Base-by-base conservation (phyloP, 2,329 filamentous ascomycete genomes). In the Pestalotiopsis sp. region DNA sequence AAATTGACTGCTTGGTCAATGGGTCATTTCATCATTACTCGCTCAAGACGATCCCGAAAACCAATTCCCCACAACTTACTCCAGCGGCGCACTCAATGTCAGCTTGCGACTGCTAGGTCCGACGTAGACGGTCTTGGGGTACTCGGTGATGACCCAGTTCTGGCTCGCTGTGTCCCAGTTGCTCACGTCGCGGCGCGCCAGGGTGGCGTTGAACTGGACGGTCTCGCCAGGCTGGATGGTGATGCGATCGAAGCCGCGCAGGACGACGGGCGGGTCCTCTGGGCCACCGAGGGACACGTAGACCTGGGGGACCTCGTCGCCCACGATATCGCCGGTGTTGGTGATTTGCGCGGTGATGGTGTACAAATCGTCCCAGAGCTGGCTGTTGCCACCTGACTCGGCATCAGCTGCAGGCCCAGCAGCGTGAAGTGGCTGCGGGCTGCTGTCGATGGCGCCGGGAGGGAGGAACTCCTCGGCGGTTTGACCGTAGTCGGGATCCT, bases 91-190 rank as follows among this genome's bases (percentile, higher is more conserved):
- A 49, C 72, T 77, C 41, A 89, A 80, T 1, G 83, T 83, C 75
- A 90, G 75, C 73, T 89, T 83, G 64, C 87, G 80, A 68, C 87
- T 89, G 75, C 85, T 88, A 72, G 83, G 80, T 2, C 87, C 87
- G 7, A 90, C 85, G 70, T 78, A 87, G 13, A 87, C 83, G 67
- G 78, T 88, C 83, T 90, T 90, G 68, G 83, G 75, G 61, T 80
- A 75, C 20, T 81, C 73, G 9, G 81, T 84, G n/a, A 89, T 74
- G 60, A 94, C 87, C 95, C 95, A 98, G 83, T 98, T 91, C 85
- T 98, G 95, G n/a, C 82, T 78, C 1, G 77, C 85, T 0, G 88
- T 83, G 73, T 97, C 93, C 95, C 95, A 98, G 83, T 94, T 96
- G 78, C 91, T 94, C 68, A 98, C 73, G 76, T 98, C 95, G 68